Evolutionary conservation across 1,139 yeast species (phyloP).

Genomic region (Blastobotrys aristatus): DNA sequence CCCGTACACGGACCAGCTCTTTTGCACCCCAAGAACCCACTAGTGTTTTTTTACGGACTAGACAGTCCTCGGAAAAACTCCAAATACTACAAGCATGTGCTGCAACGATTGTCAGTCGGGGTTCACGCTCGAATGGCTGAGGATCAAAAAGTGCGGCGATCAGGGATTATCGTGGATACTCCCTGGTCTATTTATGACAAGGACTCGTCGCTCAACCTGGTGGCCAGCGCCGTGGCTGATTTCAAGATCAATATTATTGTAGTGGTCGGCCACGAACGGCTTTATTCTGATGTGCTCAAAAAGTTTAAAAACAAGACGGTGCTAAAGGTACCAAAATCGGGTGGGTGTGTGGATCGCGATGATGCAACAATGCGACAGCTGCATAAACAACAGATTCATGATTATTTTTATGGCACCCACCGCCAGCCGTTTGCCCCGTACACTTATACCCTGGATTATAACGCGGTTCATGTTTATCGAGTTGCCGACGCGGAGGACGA

Average conservation of each 20-base stretch:
- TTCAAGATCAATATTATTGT: conserved; percentile 45
- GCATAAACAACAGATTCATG: conserved; percentile 74
- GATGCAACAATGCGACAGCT: conserved; percentile 61
- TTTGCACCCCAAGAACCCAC: conserved; percentile 82
- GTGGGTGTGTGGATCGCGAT: conserved; percentile 72
- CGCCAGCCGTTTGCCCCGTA: conserved; percentile 72
- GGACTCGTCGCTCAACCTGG: conserved; percentile 35
- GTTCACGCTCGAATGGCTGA: conserved; percentile 53
- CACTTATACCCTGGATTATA: conserved; percentile 51
- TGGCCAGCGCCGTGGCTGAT: conserved; percentile 56
- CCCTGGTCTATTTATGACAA: conserved; percentile 51
- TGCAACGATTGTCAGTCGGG: conserved; percentile 55
- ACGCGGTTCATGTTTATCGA: conserved; percentile 46
- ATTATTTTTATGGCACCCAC: conserved; percentile 81
- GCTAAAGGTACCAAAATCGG: conserved; percentile 62
- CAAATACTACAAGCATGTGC: conserved; percentile 52
- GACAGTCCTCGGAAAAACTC: conserved; percentile 55
- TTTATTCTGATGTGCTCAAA: conserved; percentile 59
- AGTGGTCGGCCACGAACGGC: conserved; percentile 44
- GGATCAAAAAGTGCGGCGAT: conserved; percentile 47
- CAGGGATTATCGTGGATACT: conserved; percentile 79
- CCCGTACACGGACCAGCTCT: conserved; percentile 82
- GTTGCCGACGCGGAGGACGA: conserved; percentile 39
- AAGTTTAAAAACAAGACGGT: conserved; percentile 44
- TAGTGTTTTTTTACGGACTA: conserved; percentile 75